Base-by-base conservation (phyloP, 306 rosid genomes). In the Quercus robur region DNA sequence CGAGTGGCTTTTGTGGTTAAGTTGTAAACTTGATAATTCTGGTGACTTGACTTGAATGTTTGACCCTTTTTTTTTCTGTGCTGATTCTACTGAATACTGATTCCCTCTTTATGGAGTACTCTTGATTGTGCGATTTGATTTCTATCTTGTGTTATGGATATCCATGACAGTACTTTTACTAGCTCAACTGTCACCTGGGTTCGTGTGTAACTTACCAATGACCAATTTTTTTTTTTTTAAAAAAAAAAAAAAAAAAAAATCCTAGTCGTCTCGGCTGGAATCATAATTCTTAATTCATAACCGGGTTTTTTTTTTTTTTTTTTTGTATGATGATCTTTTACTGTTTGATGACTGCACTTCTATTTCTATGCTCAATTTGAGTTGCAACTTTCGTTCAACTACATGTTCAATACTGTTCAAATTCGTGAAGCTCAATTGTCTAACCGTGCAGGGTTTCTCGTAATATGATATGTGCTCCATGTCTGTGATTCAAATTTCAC, bases 31-130 rank as follows among this genome's bases (percentile, higher is more conserved):
- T 2, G 14, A 49, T 25, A 20, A 21, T 64, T 70, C 51, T 38
- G 61, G 41, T 56, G 75, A 82, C 70, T 73, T 56, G 79, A 66
- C 70, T 73, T 56, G 79, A 73, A 56, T 46, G 49, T 51, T 23
- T 23, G 62, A 66, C 9, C 20, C 3, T 33, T 72, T n/a, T 46
- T 1, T 63, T 72, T 26, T 33, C 1, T 35, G 17, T 61, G 2
- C 73, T 44, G 44, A 12, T 78, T 62, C 41, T n/a, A 2, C 18
- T 38, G 59, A 31, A 33, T 23, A 19, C 18, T 38, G 80, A 33
- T 46, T 74, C 30, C 15, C 44, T 38, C 30, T 28, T 4, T 35
- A 3, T 25, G 21, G 15, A 54, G 3, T 70, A 19, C 62, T 56
- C 35, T 51, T 21, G 35, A 51, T 56, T 31, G 58, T 23, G 10